Evolutionary conservation across 2,329 filamentous ascomycete species (phyloP).

Genomic region (Penicillium decumbens): DNA sequence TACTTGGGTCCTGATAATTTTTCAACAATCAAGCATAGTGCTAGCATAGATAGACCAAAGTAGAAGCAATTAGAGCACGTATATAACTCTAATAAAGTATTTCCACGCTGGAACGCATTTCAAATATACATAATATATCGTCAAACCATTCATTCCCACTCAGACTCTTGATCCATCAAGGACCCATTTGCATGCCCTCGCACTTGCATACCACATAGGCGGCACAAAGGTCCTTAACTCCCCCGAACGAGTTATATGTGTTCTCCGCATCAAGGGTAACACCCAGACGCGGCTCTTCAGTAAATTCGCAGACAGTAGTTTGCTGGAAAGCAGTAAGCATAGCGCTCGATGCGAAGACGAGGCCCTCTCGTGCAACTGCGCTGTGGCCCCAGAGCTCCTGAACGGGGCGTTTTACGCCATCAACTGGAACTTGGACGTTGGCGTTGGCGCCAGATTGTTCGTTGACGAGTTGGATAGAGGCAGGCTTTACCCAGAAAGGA

Average conservation of each 20-base stretch:
- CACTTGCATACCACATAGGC: constrained; percentile 16
- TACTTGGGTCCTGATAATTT: no score
- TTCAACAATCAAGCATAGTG: background rate
- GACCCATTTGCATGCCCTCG: constrained; percentile 8
- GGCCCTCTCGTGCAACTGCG: constrained; percentile 16
- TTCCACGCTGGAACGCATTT: background rate
- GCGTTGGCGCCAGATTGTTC: constrained; percentile 25
- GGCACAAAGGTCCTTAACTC: constrained; percentile 13
- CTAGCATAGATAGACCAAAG: background rate
- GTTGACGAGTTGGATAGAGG: constrained; percentile 25
- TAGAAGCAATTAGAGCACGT: background rate
- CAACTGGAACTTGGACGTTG: constrained; percentile 16
- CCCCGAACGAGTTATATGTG: constrained; percentile 12
- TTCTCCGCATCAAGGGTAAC: constrained; percentile 10
- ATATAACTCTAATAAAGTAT: background rate
- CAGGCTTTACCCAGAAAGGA: constrained; percentile 6
- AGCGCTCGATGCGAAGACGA: constrained; percentile 23
- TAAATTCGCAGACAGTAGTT: constrained; percentile 19
- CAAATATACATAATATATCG: background rate
- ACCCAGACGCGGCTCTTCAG: constrained; percentile 5
- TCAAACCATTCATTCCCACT: background rate
- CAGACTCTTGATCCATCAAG: background rate
- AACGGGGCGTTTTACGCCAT: constrained; percentile 19
- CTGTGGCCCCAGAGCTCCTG: constrained; percentile 22
- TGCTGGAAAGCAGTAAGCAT: constrained; percentile 21